Percentiles rank a stretch among this genome's conserved stretches.
Evolutionary conservation across 148 eudicot species (phyloP).

Genomic region (Persicaria tinctoria): DNA sequence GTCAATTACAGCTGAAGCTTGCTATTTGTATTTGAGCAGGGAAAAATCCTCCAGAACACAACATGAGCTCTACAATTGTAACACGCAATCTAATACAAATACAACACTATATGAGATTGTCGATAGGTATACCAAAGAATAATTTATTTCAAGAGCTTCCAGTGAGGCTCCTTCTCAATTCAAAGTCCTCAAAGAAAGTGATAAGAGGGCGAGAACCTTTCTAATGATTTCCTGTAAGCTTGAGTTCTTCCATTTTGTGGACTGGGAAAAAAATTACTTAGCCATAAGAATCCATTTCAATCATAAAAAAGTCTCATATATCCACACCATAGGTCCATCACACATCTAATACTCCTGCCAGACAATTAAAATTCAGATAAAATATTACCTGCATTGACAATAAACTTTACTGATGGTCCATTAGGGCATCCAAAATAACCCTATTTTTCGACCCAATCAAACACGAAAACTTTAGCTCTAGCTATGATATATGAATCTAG

Average conservation of each 20-base stretch:
- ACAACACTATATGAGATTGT: too few species aligned
- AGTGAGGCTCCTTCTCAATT: slow-evolving; percentile 54
- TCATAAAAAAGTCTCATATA: slow-evolving; percentile 7
- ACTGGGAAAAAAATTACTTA: slow-evolving; percentile 30
- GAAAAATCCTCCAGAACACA: too few species aligned
- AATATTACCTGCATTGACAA: slow-evolving; percentile 57
- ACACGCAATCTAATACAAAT: too few species aligned
- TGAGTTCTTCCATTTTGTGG: slow-evolving; percentile 94
- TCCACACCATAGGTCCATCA: background rate
- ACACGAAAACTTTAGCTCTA: too few species aligned
- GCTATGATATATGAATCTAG: too few species aligned
- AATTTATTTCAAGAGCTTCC: slow-evolving; percentile 73
- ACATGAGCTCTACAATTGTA: too few species aligned
- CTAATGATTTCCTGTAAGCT: slow-evolving; percentile 91
- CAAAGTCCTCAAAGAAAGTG: slow-evolving; percentile 70
- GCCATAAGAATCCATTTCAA: background rate
- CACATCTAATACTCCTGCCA: too few species aligned
- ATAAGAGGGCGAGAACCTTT: slow-evolving; percentile 83
- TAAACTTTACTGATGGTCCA: too few species aligned
- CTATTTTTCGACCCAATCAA: too few species aligned
- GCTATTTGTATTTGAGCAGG: too few species aligned
- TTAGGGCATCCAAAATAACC: too few species aligned
- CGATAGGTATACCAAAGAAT: slow-evolving; percentile 34
- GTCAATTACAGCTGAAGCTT: too few species aligned
- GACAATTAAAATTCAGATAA: background rate